These are phyloP conservation scores for Phanerochaete carnosa DNA, from an alignment of 768 basidiomycete species.

Conservation along the genomic window DNA sequence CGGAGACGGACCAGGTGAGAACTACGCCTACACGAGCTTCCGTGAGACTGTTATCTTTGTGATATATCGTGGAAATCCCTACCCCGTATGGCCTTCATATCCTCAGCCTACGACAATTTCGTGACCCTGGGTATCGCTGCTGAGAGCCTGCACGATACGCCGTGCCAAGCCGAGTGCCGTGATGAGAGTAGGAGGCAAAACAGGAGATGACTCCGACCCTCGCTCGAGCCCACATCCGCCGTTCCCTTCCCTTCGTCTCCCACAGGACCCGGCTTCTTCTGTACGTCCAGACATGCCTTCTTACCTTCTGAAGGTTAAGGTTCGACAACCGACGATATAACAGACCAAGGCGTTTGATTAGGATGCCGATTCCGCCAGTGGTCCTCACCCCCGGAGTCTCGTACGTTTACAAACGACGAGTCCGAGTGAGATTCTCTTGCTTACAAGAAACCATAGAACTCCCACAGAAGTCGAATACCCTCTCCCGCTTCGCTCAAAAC, in stretches of 20 bases:
- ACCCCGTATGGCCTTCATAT: slow-evolving; percentile 69
- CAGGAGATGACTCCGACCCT: background rate
- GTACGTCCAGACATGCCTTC: background rate
- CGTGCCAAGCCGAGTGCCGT: slow-evolving; percentile 5
- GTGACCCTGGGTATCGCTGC: background rate
- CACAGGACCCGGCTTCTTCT: background rate
- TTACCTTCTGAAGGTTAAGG: background rate
- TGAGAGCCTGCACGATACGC: background rate
- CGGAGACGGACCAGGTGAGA: slow-evolving; percentile 54
- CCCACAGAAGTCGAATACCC: slow-evolving; percentile 20
- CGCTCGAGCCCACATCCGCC: slow-evolving; percentile 13
- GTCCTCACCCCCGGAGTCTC: slow-evolving; percentile 22
- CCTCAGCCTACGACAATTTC: slow-evolving; percentile 4
- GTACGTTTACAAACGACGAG: slow-evolving; percentile 18
- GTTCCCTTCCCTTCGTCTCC: background rate
- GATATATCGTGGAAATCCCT: slow-evolving; percentile 9
- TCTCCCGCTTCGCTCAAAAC: slow-evolving; percentile 16
- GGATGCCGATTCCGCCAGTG: slow-evolving; percentile 25
- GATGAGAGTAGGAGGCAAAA: slow-evolving; percentile 3
- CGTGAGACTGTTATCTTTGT: background rate
- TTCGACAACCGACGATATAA: background rate
- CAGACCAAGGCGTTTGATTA: background rate
- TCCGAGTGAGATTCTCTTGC: background rate
- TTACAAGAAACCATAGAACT: slow-evolving; percentile 8
- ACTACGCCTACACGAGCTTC: slow-evolving; percentile 46